Conservation (phyloP, 2,329 filamentous ascomycete genomes). For the Ophiostoma quercus region DNA sequence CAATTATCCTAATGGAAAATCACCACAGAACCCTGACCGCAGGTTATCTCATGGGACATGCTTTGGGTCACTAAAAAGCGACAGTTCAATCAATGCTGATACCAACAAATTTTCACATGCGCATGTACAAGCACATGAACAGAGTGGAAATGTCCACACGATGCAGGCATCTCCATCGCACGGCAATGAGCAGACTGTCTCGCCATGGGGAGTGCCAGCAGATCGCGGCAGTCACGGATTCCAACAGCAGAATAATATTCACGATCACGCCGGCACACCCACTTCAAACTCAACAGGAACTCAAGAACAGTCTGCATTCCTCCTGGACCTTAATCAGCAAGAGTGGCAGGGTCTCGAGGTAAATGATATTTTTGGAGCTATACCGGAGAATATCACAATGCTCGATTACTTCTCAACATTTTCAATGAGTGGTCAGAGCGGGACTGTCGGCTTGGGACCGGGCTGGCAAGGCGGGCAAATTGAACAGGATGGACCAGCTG, state of each 20-base stretch:
- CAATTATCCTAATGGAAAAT: not conserved
- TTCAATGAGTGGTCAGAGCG: not conserved
- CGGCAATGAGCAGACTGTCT: not conserved
- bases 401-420: conserved; percentile 20
- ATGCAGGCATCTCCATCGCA: not conserved
- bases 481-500: not conserved
- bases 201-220: not conserved
- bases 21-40: not conserved
- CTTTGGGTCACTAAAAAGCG: not conserved
- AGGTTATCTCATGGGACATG: not conserved
- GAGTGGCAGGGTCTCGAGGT: conserved; percentile 18
- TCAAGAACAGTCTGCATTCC: not conserved
- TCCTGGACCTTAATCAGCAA: conserved; percentile 17
- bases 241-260: not conserved
- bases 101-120: not conserved
- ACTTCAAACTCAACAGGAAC: not conserved
- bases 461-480: not conserved
- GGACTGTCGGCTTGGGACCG: not conserved
- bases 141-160: not conserved
- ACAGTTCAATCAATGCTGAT: not conserved
- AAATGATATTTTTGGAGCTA: conserved; percentile 12
- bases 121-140: not conserved
- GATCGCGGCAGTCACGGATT: not conserved
- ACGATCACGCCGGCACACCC: not conserved
- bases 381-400: conserved; percentile 20